Percentiles rank a stretch among this genome's conserved stretches.
These are phyloP conservation scores for Cyclanthera cordifolia DNA, from an alignment of 306 rosid species.

Conservation along the genomic window DNA sequence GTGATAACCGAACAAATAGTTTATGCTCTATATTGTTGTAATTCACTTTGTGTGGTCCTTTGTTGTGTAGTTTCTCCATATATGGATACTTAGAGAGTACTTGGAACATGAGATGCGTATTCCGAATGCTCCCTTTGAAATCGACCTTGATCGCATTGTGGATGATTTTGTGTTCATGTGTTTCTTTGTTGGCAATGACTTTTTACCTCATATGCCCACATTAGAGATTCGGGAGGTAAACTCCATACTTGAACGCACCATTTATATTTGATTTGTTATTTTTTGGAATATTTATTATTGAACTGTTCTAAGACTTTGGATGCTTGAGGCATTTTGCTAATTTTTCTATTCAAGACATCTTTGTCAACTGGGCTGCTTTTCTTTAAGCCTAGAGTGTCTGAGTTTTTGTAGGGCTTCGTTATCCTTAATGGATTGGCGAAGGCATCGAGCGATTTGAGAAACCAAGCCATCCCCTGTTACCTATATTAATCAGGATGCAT, in stretches of 20 bases:
- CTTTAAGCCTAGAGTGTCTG: no score
- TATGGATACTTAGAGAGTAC: slow-evolving; percentile 92
- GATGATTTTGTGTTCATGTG: slow-evolving; percentile 96
- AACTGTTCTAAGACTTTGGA: not conserved
- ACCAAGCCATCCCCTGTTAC: no score
- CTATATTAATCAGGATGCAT: no score
- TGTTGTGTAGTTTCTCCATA: slow-evolving; percentile 65
- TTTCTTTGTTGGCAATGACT: slow-evolving; percentile 94
- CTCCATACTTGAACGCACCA: not conserved
- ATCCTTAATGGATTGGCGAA: no score
- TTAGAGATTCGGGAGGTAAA: slow-evolving; percentile 94
- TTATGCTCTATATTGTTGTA: not conserved
- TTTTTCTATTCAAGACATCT: no score
- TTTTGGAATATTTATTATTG: no score
- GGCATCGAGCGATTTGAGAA: no score
- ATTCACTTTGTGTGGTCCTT: slow-evolving; percentile 1
- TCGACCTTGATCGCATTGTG: slow-evolving; percentile 70
- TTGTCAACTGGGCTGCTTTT: no score
- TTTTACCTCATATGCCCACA: slow-evolving; percentile 97
- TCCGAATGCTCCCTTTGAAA: slow-evolving; percentile 58
- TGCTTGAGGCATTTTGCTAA: no score
- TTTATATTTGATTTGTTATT: no score
- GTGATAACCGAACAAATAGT: not conserved
- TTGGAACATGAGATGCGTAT: slow-evolving; percentile 73
- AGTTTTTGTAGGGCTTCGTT: no score